These are phyloP conservation scores for Synchytrium microbalum DNA, from an alignment of 371 early-diverging fungal genomes.

Conservation along the genomic window DNA sequence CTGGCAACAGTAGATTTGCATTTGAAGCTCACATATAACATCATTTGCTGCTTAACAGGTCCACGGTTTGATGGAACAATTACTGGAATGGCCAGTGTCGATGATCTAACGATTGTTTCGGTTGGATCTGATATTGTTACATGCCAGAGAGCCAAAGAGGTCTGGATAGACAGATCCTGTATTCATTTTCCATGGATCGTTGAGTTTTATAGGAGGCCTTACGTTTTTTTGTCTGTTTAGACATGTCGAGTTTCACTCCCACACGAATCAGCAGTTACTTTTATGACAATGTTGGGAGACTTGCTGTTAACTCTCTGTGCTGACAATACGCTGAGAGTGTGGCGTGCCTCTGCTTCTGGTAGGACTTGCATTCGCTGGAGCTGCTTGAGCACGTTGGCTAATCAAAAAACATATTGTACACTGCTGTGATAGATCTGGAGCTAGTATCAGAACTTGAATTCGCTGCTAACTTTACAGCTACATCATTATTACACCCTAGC, in stretches of 20 bases:
- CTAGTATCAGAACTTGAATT: constrained; percentile 70
- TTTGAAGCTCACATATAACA: too few species aligned
- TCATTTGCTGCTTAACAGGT: constrained; percentile 36
- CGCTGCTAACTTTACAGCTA: constrained; percentile 61
- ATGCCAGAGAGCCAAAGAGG: constrained; percentile 69
- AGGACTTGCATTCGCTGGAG: constrained; percentile 7
- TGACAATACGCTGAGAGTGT: constrained; percentile 71
- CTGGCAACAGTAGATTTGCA: constrained; percentile 4
- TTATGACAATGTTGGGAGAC: constrained; percentile 63
- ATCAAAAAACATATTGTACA: neutral
- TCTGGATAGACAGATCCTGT: constrained; percentile 17
- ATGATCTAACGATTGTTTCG: constrained; percentile 69
- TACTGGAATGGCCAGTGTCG: constrained; percentile 60
- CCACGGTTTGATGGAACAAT: constrained; percentile 61
- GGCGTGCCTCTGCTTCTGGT: constrained; percentile 64
- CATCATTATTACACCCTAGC: constrained; percentile 79
- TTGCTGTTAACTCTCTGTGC: constrained; percentile 68
- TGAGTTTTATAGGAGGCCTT: neutral
- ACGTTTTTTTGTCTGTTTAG: neutral
- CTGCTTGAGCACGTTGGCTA: constrained; percentile 1
- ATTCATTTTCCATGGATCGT: neutral
- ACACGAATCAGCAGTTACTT: constrained; percentile 14
- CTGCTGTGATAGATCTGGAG: constrained; percentile 34
- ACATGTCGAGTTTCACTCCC: constrained; percentile 5
- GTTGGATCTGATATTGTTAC: constrained; percentile 53